Evolutionary conservation across 2,329 filamentous ascomycete species (phyloP), one percentile per base, ranked within the genome.

Genomic region (Trichoderma endophyticum): DNA sequence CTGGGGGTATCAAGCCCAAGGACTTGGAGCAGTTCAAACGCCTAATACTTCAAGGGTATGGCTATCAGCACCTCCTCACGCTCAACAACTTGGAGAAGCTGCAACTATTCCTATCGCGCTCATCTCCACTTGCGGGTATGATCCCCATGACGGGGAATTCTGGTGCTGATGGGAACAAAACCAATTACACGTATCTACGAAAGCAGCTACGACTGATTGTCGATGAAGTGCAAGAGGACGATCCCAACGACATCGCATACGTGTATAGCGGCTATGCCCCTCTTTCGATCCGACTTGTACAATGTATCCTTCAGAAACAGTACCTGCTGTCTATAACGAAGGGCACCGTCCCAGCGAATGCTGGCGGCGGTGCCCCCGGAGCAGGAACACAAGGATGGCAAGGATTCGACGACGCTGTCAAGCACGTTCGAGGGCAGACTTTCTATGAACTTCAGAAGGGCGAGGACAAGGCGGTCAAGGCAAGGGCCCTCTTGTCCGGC

Each of bases 191-290:
- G 5, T 93, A 93, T 75, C 84, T 98, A 6, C 92, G 97, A 70
- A 97, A 96, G 80, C 91, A 91, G 73, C 88, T 99, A 15, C 90
- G 92, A 34, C 88, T 99, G 18, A 97, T 98, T 79, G 92, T 98
- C 71, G 96, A 99, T 79, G 96, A 98, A 80, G 95, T 99, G 51
- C 95, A 97, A 79, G 96, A 99, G 81, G 91, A 96, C 72, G 92
- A 97, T 61, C 96, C 96, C 3, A 93, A 96, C 77, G 96, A 99
- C 77, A 91, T 98, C 73, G 92, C 95, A n/a, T 99, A 99, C 78
- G 95, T 98, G 12, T 99, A 98, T 82, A 97, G 93, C 75, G 97
- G 96, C 67, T 99, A 98, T 79, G 96, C 97, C 5, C 97, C 96
- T 0, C 87, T 99, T 14, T 97, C 93, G 59, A 89, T 98, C 69